Evolutionary conservation across 78 protist genomes (phyloP).

Genomic region (Dictyostelium firmibasis): DNA sequence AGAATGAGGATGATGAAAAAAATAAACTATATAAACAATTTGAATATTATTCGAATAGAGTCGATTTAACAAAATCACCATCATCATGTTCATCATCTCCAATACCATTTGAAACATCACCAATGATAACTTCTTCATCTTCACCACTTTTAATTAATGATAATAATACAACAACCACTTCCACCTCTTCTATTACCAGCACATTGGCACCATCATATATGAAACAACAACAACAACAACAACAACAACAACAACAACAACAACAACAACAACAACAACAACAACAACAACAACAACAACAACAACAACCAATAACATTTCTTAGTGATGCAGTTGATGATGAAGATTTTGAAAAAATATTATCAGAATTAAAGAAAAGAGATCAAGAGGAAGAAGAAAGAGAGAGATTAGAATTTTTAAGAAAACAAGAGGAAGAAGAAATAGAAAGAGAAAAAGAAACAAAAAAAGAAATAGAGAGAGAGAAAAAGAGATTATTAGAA

Average conservation of each 20-base stretch:
- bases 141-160: too few relatives aligned
- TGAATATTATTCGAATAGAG: not conserved
- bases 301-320: not conserved
- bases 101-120: not conserved
- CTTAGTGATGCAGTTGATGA: not conserved
- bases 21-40: not conserved
- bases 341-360: constrained; percentile 1
- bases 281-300: not conserved
- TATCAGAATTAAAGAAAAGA: not conserved
- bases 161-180: not conserved
- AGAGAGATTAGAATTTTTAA: not conserved
- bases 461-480: not conserved
- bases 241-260: not conserved
- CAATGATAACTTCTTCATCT: not conserved
- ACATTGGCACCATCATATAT: not conserved
- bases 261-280: not conserved
- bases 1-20: not conserved
- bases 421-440: not conserved
- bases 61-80: not conserved
- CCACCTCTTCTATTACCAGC: not conserved
- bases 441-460: not conserved
- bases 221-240: not conserved
- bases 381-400: not conserved
- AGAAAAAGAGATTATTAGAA: not conserved
- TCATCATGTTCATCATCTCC: not conserved